These are phyloP conservation scores for Entrophospora sp. DNA, from an alignment of 192 early-diverging fungal species.

Conservation along the genomic window DNA sequence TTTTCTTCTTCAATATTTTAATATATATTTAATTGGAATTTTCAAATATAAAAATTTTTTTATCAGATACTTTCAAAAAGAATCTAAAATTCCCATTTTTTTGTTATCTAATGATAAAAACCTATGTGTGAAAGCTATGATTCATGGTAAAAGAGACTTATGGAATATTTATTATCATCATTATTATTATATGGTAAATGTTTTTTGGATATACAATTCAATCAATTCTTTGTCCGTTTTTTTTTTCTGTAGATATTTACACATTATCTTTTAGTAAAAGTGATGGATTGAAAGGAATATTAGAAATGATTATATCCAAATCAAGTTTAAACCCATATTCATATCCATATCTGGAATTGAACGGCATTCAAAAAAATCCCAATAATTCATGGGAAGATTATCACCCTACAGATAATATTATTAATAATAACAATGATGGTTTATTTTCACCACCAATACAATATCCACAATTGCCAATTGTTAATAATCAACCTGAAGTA, in stretches of 20 bases:
- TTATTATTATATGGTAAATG: neutral
- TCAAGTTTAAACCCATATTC: neutral
- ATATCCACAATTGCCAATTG: too few species aligned
- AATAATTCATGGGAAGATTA: neutral
- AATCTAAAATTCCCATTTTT: constrained; percentile 20
- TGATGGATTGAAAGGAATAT: constrained; percentile 2
- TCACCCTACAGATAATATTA: neutral
- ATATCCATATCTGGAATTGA: neutral
- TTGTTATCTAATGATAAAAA: constrained; percentile 53
- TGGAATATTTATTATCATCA: neutral
- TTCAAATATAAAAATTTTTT: neutral
- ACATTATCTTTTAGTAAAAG: constrained; percentile 1
- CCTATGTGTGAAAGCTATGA: constrained; percentile 45
- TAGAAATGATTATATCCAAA: constrained; percentile 2
- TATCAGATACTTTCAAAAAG: constrained; percentile 25
- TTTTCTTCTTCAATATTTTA: neutral
- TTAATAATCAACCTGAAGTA: too few species aligned
- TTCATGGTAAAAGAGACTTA: constrained; percentile 26
- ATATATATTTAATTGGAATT: neutral
- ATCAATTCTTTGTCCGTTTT: neutral
- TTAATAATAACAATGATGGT: too few species aligned
- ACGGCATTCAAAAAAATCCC: neutral
- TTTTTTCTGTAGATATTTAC: too few species aligned
- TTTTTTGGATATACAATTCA: neutral
- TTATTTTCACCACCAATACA: too few species aligned